phyloP scores from a whole-genome alignment of 768 basidiomycete genomes.

The Russula griseocarnosa region DNA sequence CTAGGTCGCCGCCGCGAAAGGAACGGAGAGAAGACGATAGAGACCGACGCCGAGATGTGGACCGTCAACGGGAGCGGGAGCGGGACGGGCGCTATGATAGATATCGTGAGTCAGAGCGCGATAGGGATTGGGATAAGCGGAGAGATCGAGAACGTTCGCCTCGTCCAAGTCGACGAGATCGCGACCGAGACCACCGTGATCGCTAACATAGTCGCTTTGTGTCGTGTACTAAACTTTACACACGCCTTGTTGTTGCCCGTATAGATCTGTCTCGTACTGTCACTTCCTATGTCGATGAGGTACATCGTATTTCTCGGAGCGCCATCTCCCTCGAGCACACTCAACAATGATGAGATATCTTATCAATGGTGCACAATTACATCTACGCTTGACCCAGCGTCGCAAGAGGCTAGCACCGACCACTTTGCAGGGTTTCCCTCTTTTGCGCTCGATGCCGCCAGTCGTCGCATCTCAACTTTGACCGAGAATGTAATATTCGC shows the following conservation, averaged over 20 bases:
- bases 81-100: conserved; percentile 10
- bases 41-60: conserved; percentile 11
- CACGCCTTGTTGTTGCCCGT: background rate
- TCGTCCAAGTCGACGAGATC: conserved; percentile 14
- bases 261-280: background rate
- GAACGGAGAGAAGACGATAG: conserved; percentile 12
- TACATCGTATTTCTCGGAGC: conserved; percentile 56
- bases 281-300: conserved; percentile 4
- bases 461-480: conserved; percentile 60
- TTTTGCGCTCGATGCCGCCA: conserved; percentile 64
- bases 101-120: conserved; percentile 29
- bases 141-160: conserved; percentile 20
- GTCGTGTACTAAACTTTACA: background rate
- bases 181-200: conserved; percentile 13
- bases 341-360: conserved; percentile 33
- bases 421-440: conserved; percentile 22
- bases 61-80: conserved; percentile 3
- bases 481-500: conserved; percentile 73
- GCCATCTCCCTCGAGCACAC: conserved; percentile 37
- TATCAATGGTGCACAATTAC: conserved; percentile 49
- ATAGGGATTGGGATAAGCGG: conserved; percentile 19
- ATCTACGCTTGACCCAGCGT: conserved; percentile 27
- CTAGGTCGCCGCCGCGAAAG: conserved; percentile 7
- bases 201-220: background rate
- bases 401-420: conserved; percentile 28